A percentile compares a stretch with the other conserved stretches of the same genome.
These are phyloP conservation scores for Ophiocordyceps sinensis DNA, from an alignment of 2,329 filamentous ascomycete species.

Conservation along the genomic window DNA sequence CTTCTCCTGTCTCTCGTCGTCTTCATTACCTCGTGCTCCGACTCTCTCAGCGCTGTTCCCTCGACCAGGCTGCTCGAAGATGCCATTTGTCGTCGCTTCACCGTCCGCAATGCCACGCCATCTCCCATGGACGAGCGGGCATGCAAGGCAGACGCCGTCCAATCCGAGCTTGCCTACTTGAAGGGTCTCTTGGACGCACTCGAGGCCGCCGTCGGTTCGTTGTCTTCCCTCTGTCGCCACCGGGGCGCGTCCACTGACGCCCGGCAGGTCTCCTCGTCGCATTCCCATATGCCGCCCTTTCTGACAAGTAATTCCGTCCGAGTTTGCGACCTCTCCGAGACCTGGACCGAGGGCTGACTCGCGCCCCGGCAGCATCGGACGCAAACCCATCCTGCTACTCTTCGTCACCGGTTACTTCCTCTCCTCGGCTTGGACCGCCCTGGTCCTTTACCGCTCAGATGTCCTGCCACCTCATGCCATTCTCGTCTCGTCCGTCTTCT, in stretches of 20 bases:
- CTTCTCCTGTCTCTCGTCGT: constrained; percentile 1
- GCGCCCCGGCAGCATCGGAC: neutral
- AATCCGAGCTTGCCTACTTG: constrained; percentile 3
- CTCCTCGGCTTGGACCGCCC: neutral
- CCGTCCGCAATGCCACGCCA: neutral
- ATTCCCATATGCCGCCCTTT: constrained; percentile 3
- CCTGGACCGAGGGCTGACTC: neutral
- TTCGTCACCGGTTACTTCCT: constrained; percentile 1
- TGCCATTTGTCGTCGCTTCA: constrained; percentile 1
- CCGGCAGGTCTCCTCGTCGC: neutral
- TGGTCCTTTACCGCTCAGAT: constrained; percentile 2
- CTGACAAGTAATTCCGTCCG: constrained; percentile 1
- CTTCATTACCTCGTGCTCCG: constrained; percentile 1
- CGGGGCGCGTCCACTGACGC: neutral
- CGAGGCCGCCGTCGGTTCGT: constrained; percentile 3
- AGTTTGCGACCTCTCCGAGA: neutral
- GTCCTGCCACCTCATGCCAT: constrained; percentile 1
- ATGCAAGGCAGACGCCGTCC: constrained; percentile 2
- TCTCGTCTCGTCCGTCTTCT: constrained; percentile 4
- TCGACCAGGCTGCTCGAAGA: constrained; percentile 2
- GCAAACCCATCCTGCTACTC: constrained; percentile 2
- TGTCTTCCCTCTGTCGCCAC: neutral
- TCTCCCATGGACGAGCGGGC: neutral
- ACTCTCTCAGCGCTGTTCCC: constrained; percentile 1
- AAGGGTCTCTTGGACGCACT: constrained; percentile 1